Evolutionary conservation across 148 eudicot genomes (phyloP), one percentile per base, ranked within the genome.

Genomic region (Fagopyrum esculentum): DNA sequence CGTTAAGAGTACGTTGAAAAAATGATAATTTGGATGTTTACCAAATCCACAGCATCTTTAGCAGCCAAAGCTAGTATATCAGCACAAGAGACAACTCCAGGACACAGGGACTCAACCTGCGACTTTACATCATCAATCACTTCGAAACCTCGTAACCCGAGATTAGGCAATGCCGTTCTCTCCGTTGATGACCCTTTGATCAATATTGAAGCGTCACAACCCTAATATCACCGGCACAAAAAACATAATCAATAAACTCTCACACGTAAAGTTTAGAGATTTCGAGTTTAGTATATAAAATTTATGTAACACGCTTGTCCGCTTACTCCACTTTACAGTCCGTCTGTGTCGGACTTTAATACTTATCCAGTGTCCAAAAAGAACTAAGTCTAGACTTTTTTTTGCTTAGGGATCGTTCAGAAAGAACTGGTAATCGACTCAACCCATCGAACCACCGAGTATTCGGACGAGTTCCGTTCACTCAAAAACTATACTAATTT

Each of bases 21-120:
- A 64, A 64, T 26, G 70, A 64, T 12, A 57, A 8, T 17, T 45
- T 45, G 17, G 54, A 10, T 35, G 4, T 11, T 40, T 83, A 91
- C 97, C 90, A 91, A 77, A 69, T 77, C 84, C 8, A 91, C 97
- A 22, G 91, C 78, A 80, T 91, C 97, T 8, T 89, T 88, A 77
- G 93, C 93, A 55, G 97, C 90, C 80, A 89, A 78, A 45, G 93
- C 90, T 15, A 91, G 72, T n/a, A 91, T 89, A 75, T 91, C 97
- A 71, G 97, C 93, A 84, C 97, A 91, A 9, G 97, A 91, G 63
- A 89, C 91, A 59, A 85, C 82, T 60, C 93, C 93, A 0, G 91
- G 93, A 52, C 97, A 91, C 59, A 74, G n/a, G 8, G 84, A 81
- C 80, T 91, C 97, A 1, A 91, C 74, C 61, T 86, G 87, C 68